Conservation (phyloP, 495 filamentous ascomycete genomes). For the Podospora didyma region DNA sequence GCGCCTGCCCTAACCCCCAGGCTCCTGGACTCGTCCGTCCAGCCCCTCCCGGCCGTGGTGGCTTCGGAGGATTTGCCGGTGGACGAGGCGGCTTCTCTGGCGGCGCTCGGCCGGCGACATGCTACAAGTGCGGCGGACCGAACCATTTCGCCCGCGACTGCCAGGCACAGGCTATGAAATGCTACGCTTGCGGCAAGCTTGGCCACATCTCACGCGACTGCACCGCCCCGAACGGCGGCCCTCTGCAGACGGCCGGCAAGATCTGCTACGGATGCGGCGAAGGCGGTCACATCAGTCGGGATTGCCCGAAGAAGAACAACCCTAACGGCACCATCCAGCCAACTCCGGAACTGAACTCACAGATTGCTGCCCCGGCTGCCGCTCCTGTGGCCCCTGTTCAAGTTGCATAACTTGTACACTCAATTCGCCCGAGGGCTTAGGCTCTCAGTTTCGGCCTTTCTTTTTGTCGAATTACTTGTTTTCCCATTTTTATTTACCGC, state of each 20-base stretch:
- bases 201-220: constrained; percentile 98
- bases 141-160: constrained; percentile 99
- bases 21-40: constrained; percentile 57
- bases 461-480: no score
- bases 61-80: constrained; percentile 20
- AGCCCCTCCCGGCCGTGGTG: constrained; percentile 51
- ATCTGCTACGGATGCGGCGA: constrained; percentile 98
- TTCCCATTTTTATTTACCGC: not conserved
- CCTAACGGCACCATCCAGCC: constrained; percentile 44
- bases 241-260: constrained; percentile 92
- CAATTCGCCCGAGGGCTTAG: no score
- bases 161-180: constrained; percentile 99
- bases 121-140: constrained; percentile 98
- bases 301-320: constrained; percentile 67
- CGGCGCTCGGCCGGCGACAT: constrained; percentile 79
- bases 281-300: constrained; percentile 91
- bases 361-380: constrained; percentile 21
- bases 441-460: no score
- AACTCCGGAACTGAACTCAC: constrained; percentile 24
- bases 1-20: constrained; percentile 75
- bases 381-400: constrained; percentile 27
- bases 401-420: constrained; percentile 34
- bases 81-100: constrained; percentile 64
- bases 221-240: constrained; percentile 93
- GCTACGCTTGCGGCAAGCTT: constrained; percentile 98